Base-by-base conservation (phyloP, 2,329 filamentous ascomycete genomes). In the Calonectria pseudoturangicola region DNA sequence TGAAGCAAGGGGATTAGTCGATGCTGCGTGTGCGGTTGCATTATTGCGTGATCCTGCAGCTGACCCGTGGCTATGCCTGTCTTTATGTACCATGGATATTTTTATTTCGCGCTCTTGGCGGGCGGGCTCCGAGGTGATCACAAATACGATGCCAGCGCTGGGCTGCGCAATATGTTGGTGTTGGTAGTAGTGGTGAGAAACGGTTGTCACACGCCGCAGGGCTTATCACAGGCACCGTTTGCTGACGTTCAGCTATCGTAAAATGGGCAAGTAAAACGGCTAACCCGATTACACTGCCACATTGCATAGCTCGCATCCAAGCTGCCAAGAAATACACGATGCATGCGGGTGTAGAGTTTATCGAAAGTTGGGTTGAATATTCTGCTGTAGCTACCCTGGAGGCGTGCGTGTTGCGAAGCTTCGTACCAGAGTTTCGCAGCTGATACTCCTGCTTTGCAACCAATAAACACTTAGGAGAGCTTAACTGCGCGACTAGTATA, bases 11-110 rank as follows among this genome's bases (percentile, higher is more conserved):
- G 45, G 45, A 47, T 63, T 47, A 69, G 36, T 63, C 58, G 58
- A 63, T 47, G 58, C 41, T 47, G 41, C 39, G 47, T 25, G 16
- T 63, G 39, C 10, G 33, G 47, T 21, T 41, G 30, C 48, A 48
- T 51, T 54, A 30, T 63, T 69, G 66, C 36, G 66, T 64, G 36
- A 51, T 50, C 27, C 56, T 64, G 58, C 56, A 69, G 45, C 66
- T 68, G 54, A 69, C 66, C 36, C 47, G 56, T 63, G 58, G 66
- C 51, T 54, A 39, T 68, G 56, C 25, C 33, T 64, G 45, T 12
- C 21, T 54, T 8, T 60, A 47, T 41, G 16, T 36, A 41, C 5
- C 10, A n/a, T n/a, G 36, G 27, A 41, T 48, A 45, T 45, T 63
- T 54, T 41, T 45, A 48, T 13, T 51, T 69, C 47, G 28, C 56